Evolutionary conservation across 1,284 basidiomycete genomes (phyloP).

Genomic region (Melampsora americana): DNA sequence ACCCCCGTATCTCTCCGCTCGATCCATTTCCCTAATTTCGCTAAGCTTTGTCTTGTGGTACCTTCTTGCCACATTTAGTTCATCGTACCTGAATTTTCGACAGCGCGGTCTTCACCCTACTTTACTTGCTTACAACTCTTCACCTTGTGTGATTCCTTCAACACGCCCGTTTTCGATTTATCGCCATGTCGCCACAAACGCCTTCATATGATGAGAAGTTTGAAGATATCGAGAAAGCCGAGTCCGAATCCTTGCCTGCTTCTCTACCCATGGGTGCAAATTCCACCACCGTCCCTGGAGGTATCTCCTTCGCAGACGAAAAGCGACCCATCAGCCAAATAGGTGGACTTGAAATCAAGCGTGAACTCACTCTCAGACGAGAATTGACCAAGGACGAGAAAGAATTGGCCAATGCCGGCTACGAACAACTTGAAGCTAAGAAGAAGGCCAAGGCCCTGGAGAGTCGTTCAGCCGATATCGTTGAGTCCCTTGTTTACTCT

Average conservation of each 20-base stretch:
- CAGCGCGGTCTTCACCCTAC: too few species aligned
- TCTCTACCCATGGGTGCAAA: neutral
- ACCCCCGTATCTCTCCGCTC: too few species aligned
- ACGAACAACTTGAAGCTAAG: constrained; percentile 62
- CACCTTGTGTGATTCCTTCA: neutral
- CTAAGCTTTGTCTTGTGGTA: too few species aligned
- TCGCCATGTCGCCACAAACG: neutral
- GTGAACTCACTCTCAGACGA: constrained; percentile 60
- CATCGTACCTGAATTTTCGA: too few species aligned
- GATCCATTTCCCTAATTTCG: too few species aligned
- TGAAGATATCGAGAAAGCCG: neutral
- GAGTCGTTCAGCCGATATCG: constrained; percentile 15
- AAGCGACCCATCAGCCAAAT: constrained; percentile 10
- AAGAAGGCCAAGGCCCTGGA: constrained; percentile 51
- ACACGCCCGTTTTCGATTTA: neutral
- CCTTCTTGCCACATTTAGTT: too few species aligned
- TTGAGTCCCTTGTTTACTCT: constrained; percentile 10
- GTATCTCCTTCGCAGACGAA: constrained; percentile 43
- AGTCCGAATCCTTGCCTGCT: neutral
- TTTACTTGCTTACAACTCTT: too few species aligned
- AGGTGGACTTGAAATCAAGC: constrained; percentile 15
- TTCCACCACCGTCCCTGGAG: constrained; percentile 6
- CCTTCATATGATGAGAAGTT: neutral
- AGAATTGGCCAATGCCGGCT: constrained; percentile 66
- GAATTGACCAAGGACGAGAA: constrained; percentile 66